These are phyloP conservation scores for Blastocystis sp. DNA, from an alignment of 352 stramenopile species.

Conservation along the genomic window DNA sequence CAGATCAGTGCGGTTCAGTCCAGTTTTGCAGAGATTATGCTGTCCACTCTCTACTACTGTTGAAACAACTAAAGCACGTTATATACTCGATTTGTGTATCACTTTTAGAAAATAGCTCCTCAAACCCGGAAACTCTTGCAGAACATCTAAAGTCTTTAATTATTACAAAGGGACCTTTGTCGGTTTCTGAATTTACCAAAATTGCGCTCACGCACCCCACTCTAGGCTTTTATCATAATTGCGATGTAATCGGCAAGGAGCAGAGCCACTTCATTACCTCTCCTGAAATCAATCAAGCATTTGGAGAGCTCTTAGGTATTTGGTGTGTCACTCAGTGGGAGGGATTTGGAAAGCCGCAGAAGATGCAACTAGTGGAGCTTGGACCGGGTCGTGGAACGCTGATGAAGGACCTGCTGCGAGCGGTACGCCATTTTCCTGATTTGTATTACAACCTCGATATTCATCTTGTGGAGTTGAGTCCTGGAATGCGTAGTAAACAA, in stretches of 20 bases:
- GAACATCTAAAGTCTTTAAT: slow-evolving; percentile 59
- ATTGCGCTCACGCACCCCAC: slow-evolving; percentile 72
- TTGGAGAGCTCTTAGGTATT: slow-evolving; percentile 81
- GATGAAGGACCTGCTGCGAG: slow-evolving; percentile 81
- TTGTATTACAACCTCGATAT: slow-evolving; percentile 76
- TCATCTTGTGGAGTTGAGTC: slow-evolving; percentile 83
- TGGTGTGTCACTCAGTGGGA: slow-evolving; percentile 84
- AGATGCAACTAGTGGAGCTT: slow-evolving; percentile 80
- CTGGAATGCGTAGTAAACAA: slow-evolving; percentile 64
- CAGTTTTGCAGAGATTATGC: background rate
- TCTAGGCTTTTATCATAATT: slow-evolving; percentile 81
- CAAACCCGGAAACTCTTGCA: background rate
- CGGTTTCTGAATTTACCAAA: slow-evolving; percentile 61
- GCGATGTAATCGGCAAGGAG: slow-evolving; percentile 77
- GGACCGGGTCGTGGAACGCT: slow-evolving; percentile 72
- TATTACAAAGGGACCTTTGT: slow-evolving; percentile 58
- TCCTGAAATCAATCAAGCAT: slow-evolving; percentile 85
- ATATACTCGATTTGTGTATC: background rate
- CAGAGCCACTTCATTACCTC: slow-evolving; percentile 85
- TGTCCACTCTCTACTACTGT: background rate
- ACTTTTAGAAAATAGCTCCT: background rate
- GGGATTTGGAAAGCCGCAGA: slow-evolving; percentile 72
- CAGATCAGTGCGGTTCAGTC: background rate
- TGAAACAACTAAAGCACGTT: background rate
- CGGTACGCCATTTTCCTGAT: slow-evolving; percentile 73